A percentile compares a stretch with the other conserved stretches of the same genome.
Conservation (phyloP, 1,139 yeast genomes). For the Meyerozyma athensensis region DNA sequence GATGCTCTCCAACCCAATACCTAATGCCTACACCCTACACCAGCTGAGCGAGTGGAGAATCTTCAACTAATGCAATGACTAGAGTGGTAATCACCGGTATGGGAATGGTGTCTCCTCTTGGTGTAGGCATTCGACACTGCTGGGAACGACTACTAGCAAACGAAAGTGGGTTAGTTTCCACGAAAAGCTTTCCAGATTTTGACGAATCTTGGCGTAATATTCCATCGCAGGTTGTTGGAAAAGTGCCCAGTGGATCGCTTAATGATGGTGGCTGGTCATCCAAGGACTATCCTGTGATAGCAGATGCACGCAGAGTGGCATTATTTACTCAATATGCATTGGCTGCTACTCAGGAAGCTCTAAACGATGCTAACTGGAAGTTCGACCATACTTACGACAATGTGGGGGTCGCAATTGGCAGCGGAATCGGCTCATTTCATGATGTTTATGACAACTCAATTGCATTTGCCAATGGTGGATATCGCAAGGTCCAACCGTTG, state of each 20-base stretch:
- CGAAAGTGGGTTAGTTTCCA: constrained; percentile 54
- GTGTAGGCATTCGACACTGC: constrained; percentile 53
- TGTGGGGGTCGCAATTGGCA: constrained; percentile 82
- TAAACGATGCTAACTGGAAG: constrained; percentile 56
- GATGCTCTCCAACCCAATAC: no score
- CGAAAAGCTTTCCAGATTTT: constrained; percentile 45
- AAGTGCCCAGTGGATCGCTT: constrained; percentile 54
- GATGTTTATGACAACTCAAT: constrained; percentile 64
- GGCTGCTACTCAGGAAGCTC: constrained; percentile 73
- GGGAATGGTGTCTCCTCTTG: constrained; percentile 83
- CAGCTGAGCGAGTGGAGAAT: not conserved
- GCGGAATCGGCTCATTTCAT: constrained; percentile 87
- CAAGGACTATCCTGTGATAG: constrained; percentile 32
- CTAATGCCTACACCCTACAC: no score
- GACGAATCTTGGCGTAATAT: constrained; percentile 46
- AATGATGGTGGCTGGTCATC: constrained; percentile 50
- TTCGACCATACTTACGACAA: constrained; percentile 31
- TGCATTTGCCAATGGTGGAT: constrained; percentile 49
- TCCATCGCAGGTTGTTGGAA: constrained; percentile 76
- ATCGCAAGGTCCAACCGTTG: constrained; percentile 74
- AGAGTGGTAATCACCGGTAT: constrained; percentile 91
- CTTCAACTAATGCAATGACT: constrained; percentile 5
- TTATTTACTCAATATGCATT: constrained; percentile 75
- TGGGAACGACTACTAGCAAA: constrained; percentile 52
- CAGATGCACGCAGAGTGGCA: constrained; percentile 60